Evolutionary conservation across 2,329 filamentous ascomycete genomes (phyloP).

Genomic region (Waltergamsia citrina): DNA sequence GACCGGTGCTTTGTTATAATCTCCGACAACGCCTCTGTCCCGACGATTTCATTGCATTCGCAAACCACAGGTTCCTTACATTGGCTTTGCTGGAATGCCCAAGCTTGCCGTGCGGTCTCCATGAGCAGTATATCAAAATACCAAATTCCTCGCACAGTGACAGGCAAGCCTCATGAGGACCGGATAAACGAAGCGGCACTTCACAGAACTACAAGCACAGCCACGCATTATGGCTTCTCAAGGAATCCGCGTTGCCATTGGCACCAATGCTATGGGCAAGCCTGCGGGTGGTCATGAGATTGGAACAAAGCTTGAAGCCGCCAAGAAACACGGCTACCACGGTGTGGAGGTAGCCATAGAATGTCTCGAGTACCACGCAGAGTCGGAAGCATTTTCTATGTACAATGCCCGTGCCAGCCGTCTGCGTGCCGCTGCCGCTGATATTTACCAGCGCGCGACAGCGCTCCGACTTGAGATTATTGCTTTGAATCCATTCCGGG

Average conservation of each 20-base stretch:
- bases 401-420: background rate
- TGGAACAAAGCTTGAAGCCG: background rate
- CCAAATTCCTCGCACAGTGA: no score
- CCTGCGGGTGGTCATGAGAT: background rate
- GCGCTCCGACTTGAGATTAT: background rate
- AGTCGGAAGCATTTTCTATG: background rate
- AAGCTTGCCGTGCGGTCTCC: no score
- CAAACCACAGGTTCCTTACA: no score
- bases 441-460: background rate
- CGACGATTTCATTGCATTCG: no score
- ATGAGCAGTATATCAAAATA: no score
- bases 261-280: slow-evolving; percentile 1
- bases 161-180: no score
- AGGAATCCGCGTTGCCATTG: background rate
- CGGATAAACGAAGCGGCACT: no score
- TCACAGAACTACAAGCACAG: no score
- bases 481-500: slow-evolving; percentile 1
- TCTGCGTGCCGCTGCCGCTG: background rate
- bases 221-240: background rate
- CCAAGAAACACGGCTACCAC: background rate
- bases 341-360: slow-evolving; percentile 1
- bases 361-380: background rate
- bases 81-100: no score
- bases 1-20: no score
- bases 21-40: no score